Conservation (phyloP, 2,329 filamentous ascomycete species). For the Endothia cerciana region DNA sequence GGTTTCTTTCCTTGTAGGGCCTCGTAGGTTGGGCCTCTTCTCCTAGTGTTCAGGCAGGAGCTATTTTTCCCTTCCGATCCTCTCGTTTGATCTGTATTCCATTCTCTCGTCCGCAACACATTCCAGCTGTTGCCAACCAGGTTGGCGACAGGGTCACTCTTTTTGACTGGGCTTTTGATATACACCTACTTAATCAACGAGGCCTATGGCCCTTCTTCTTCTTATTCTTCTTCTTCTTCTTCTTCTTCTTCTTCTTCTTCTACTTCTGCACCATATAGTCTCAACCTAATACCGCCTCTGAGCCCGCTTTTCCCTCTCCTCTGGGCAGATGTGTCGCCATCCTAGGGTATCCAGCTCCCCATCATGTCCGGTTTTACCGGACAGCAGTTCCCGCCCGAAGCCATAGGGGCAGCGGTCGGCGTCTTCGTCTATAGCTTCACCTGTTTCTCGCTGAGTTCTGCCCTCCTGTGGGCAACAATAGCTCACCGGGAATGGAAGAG, state of each 20-base stretch:
- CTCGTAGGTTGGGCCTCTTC: neutral
- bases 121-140: neutral
- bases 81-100: constrained; percentile 13
- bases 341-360: constrained; percentile 9
- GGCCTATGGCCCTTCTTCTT: neutral
- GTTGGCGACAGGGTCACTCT: neutral
- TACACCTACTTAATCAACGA: neutral
- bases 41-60: neutral
- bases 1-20: neutral
- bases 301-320: neutral
- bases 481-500: constrained; percentile 41
- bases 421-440: constrained; percentile 27
- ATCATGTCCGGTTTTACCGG: constrained; percentile 24
- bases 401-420: constrained; percentile 22
- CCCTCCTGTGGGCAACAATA: constrained; percentile 25
- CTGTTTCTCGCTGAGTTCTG: constrained; percentile 21
- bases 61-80: neutral
- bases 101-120: neutral
- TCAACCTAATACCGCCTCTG: too few relatives aligned
- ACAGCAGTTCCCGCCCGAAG: constrained; percentile 24
- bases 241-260: constrained; percentile 18
- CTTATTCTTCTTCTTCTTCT: neutral
- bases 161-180: neutral
- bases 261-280: too few relatives aligned
- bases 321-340: constrained; percentile 15